A percentile compares a stretch with the other conserved stretches of the same genome.
phyloP scores from a whole-genome alignment of 371 early-diverging fungal genomes.

The Haplosporangium sp. region DNA sequence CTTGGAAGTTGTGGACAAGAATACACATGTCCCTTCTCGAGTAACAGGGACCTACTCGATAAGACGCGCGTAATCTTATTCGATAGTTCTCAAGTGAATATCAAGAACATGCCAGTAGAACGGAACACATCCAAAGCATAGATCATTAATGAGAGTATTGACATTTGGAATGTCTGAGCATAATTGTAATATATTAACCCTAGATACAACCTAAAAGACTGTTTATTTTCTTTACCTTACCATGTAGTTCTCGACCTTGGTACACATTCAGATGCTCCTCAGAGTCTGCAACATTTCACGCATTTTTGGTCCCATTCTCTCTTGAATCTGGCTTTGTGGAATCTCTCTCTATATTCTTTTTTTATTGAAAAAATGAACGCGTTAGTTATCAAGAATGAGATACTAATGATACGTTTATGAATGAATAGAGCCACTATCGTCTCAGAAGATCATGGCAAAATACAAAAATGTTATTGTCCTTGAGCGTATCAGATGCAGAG shows the following conservation, averaged over 20 bases:
- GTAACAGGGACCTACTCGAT: not conserved
- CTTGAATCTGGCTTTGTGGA: slow-evolving; percentile 21
- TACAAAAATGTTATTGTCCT: slow-evolving; percentile 38
- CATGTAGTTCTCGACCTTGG: not conserved
- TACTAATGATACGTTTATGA: slow-evolving; percentile 25
- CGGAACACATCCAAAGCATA: slow-evolving; percentile 6
- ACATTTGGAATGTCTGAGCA: not conserved
- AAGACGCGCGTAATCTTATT: slow-evolving; percentile 12
- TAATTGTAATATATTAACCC: no score
- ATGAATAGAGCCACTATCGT: slow-evolving; percentile 8
- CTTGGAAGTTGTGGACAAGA: slow-evolving; percentile 14
- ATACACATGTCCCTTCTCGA: slow-evolving; percentile 15
- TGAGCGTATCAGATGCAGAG: slow-evolving; percentile 25
- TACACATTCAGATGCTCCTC: not conserved
- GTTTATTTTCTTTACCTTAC: not conserved
- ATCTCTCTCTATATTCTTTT: not conserved
- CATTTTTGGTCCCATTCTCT: slow-evolving; percentile 16
- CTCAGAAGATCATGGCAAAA: slow-evolving; percentile 15
- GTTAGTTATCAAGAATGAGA: not conserved
- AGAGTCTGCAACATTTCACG: not conserved
- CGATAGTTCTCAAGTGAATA: not conserved
- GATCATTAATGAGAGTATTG: slow-evolving; percentile 13
- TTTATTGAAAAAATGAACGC: no score
- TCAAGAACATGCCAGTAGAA: slow-evolving; percentile 2
- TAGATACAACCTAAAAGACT: not conserved